phyloP scores from a whole-genome alignment of 176 grass and related monocot genomes.

The Puccinellia tenuiflora region DNA sequence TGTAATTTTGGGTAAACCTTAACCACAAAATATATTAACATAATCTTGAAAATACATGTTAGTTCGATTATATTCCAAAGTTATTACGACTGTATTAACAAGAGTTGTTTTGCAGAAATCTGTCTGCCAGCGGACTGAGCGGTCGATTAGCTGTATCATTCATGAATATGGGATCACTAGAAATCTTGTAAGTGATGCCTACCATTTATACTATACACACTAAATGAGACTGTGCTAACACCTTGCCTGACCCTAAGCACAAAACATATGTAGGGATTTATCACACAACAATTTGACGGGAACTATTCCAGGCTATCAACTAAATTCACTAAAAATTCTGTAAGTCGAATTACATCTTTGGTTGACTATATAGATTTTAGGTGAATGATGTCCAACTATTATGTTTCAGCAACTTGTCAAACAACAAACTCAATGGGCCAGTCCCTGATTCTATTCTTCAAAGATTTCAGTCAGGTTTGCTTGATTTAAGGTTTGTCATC shows the following conservation, averaged over 20 bases:
- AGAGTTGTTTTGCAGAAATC: not conserved
- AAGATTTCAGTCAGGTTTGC: slow-evolving; percentile 7
- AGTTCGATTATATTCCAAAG: not conserved
- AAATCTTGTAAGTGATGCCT: not conserved
- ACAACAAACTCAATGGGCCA: slow-evolving; percentile 26
- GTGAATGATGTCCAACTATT: not conserved
- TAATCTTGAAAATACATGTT: not conserved
- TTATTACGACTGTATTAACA: not conserved
- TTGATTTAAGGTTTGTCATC: slow-evolving; percentile 31
- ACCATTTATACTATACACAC: not conserved
- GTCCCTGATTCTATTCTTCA: slow-evolving; percentile 18
- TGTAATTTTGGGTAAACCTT: not conserved
- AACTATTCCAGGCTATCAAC: slow-evolving; percentile 18
- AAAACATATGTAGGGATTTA: slow-evolving; percentile 17
- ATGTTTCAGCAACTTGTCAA: slow-evolving; percentile 32
- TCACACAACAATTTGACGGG: no score
- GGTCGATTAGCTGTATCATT: not conserved
- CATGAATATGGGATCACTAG: not conserved
- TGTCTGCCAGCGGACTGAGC: not conserved
- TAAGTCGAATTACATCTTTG: not conserved
- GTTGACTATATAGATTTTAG: not conserved
- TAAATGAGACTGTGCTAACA: not conserved
- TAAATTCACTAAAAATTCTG: slow-evolving; percentile 22
- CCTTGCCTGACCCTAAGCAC: not conserved
- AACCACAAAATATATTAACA: not conserved